phyloP scores from a whole-genome alignment of 352 stramenopile genomes.

The Globisporangium lucens region DNA sequence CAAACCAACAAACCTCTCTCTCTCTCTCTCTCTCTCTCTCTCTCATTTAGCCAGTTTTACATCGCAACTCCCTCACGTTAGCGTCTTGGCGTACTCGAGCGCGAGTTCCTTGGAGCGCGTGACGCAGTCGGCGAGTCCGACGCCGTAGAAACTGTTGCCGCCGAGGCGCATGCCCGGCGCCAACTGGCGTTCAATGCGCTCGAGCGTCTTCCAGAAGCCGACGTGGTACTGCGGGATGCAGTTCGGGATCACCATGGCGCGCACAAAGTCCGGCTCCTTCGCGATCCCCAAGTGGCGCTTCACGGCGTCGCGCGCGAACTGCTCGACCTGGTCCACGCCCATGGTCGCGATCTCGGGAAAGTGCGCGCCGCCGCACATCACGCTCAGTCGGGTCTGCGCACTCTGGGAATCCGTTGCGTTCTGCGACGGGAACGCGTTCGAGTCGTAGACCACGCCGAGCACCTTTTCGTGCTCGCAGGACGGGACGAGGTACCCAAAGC shows the following conservation, averaged over 20 bases:
- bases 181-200: constrained; percentile 56
- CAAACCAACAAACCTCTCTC: background rate
- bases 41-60: background rate
- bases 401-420: constrained; percentile 26
- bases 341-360: constrained; percentile 54
- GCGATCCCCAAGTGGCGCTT: constrained; percentile 71
- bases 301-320: constrained; percentile 61
- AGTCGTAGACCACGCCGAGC: constrained; percentile 87
- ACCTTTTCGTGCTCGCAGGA: constrained; percentile 65
- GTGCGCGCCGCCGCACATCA: constrained; percentile 84
- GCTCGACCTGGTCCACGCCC: constrained; percentile 45
- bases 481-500: constrained; percentile 86
- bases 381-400: constrained; percentile 69
- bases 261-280: constrained; percentile 51
- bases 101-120: constrained; percentile 79
- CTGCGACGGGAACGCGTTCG: constrained; percentile 85
- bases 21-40: background rate
- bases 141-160: constrained; percentile 87
- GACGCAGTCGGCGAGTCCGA: constrained; percentile 83
- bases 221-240: constrained; percentile 88
- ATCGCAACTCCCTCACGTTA: background rate
- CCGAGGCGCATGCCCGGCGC: constrained; percentile 49
- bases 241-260: constrained; percentile 48
- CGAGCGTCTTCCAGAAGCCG: constrained; percentile 60
- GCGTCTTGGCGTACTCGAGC: constrained; percentile 49